phyloP scores from a whole-genome alignment of 805 yeast genomes.

The Teunomyces panamensis region DNA sequence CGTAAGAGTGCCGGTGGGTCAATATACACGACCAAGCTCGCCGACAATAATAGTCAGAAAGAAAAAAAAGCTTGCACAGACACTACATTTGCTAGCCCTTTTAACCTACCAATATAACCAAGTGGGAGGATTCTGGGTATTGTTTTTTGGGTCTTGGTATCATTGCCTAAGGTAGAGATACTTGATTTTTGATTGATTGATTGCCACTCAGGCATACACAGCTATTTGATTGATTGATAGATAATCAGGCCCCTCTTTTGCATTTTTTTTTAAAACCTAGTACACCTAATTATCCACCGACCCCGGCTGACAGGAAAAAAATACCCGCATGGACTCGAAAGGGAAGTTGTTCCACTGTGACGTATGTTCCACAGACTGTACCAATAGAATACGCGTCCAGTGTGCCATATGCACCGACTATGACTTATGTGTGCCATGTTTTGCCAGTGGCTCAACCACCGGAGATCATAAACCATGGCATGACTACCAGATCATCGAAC shows the following conservation, averaged over 20 bases:
- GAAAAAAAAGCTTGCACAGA: not conserved
- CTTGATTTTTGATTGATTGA: conserved; percentile 1
- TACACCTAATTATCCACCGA: not conserved
- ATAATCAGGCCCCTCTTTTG: not conserved
- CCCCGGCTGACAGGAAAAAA: conserved; percentile 1
- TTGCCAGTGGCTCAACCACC: conserved; percentile 75
- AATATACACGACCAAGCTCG: not conserved
- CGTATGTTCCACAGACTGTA: conserved; percentile 94
- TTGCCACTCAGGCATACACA: not conserved
- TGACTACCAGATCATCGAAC: conserved; percentile 87
- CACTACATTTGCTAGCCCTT: not conserved
- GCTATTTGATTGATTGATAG: not conserved
- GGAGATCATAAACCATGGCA: conserved; percentile 94
- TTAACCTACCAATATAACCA: too few species aligned
- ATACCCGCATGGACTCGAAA: conserved; percentile 32
- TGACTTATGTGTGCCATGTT: conserved; percentile 97
- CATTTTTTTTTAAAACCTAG: too few species aligned
- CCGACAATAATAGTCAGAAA: not conserved
- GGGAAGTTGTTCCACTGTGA: conserved; percentile 75
- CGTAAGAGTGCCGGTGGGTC: not conserved
- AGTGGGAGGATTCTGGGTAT: not conserved
- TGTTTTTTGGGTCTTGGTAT: not conserved
- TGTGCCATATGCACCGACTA: conserved; percentile 94
- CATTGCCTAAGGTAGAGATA: not conserved
- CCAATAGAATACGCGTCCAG: conserved; percentile 82